Conservation (phyloP, 1,284 basidiomycete genomes). For the Cystobasidium pallidum region DNA sequence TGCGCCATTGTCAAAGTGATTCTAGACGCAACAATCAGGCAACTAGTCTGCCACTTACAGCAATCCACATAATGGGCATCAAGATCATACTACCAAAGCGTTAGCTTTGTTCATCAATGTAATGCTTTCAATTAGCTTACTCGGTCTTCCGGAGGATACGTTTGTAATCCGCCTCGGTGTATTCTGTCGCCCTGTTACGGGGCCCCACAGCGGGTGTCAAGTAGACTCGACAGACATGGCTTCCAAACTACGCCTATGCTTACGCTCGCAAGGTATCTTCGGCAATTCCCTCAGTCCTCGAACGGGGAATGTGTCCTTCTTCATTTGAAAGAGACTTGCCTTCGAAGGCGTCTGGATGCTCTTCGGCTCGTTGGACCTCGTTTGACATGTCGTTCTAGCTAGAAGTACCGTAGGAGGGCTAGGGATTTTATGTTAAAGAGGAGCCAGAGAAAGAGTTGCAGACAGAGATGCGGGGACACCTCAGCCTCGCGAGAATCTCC, state of each 20-base stretch:
- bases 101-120: not conserved
- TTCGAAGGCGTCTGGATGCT: not conserved
- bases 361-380: conserved; percentile 5
- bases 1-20: not conserved
- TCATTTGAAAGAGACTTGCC: conserved; percentile 23
- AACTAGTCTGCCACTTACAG: not conserved
- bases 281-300: conserved; percentile 23
- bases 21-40: not conserved
- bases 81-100: conserved; percentile 12
- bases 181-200: conserved; percentile 30
- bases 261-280: conserved; percentile 28
- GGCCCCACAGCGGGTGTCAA: too few species aligned
- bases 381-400: conserved; percentile 1
- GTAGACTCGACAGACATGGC: too few species aligned
- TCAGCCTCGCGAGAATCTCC: too few species aligned
- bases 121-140: not conserved
- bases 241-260: conserved; percentile 7
- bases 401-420: not conserved
- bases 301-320: not conserved
- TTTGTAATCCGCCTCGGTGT: conserved; percentile 29
- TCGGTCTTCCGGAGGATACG: conserved; percentile 35
- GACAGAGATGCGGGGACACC: too few species aligned
- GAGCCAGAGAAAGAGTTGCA: not conserved
- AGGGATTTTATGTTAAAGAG: not conserved
- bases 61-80: conserved; percentile 52